Evolutionary conservation across 202 grass and related monocot species (phyloP), one percentile per base, ranked within the genome.

Genomic region (Schoenoplectus triqueter): DNA sequence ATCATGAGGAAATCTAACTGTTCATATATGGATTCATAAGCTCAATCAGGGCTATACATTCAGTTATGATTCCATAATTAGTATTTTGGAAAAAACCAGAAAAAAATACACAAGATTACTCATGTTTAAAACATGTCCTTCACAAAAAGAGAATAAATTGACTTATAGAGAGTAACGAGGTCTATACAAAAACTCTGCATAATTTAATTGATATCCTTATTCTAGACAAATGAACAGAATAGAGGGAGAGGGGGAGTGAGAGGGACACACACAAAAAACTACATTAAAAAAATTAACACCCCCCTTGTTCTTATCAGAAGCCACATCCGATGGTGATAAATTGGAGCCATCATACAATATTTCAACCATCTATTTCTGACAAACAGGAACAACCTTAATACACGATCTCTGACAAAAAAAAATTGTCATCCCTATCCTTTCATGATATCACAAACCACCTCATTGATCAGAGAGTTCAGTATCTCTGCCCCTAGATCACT

Each of bases 381-480:
- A 55, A 73, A 74, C 15, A 6, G 2, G 70, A 73, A 73, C 17
- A 74, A 61, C 68, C 48, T 54, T 51, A 41, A 41, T n/a, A 57
- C 51, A 77, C 13, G 31, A 48, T 10, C 2, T 51, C 69, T 73
- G 20, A 20, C 46, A 51, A 50, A 50, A 7, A 45, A 50, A 31
- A 31, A 31, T 50, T 77, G 73, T 66, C 85, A 81, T 56, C 67
- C 41, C 55, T 60, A 59, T 81, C 68, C 65, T 52, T 77, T 41
- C 1, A 85, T 77, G 42, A 94, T 81, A 81, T 94, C 90, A 82
- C 63, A 52, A 51, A 98, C 84, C 63, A 95, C 71, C 84, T 95
- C 95, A 50, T 95, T 81, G 42, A 98, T 59, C 78, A 95, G 65
- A 11, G 89, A 94, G 82, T 78, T 86, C 45, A 98, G 71, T 84